phyloP scores from a whole-genome alignment of 768 basidiomycete species.

The Tricholoma bakamatsutake region DNA sequence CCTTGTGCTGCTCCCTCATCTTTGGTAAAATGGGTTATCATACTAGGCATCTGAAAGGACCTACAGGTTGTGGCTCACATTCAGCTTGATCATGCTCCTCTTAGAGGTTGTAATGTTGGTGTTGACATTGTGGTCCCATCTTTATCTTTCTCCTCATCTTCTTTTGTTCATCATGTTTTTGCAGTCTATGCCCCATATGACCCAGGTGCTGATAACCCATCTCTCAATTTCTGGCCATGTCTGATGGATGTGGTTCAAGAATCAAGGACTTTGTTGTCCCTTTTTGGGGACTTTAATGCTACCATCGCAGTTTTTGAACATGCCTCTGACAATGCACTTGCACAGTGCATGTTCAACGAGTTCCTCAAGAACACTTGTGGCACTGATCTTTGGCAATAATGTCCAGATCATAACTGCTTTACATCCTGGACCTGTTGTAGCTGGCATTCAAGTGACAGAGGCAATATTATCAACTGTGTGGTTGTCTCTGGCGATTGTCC shows the following conservation, averaged over 20 bases:
- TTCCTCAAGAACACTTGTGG: conserved; percentile 9
- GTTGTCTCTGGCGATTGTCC: conserved; percentile 7
- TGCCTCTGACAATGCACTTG: conserved; percentile 1
- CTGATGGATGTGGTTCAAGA: no score
- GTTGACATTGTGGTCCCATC: conserved; percentile 11
- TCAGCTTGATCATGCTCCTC: not conserved
- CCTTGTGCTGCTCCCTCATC: not conserved
- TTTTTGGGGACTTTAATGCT: conserved; percentile 15
- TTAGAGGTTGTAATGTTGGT: conserved; percentile 6
- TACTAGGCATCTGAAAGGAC: conserved; percentile 6
- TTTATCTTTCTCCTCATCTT: not conserved
- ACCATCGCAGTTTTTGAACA: conserved; percentile 8
- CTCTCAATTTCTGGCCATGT: conserved; percentile 7
- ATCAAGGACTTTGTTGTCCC: conserved; percentile 1
- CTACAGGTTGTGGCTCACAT: conserved; percentile 1
- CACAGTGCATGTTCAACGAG: not conserved
- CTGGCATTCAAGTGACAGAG: not conserved
- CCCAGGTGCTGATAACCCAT: conserved; percentile 2
- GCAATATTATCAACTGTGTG: conserved; percentile 18
- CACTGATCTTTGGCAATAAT: conserved; percentile 12
- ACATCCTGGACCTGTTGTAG: conserved; percentile 10
- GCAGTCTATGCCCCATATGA: conserved; percentile 13
- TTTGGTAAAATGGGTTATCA: conserved; percentile 5
- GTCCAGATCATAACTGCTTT: conserved; percentile 3
- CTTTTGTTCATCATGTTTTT: conserved; percentile 10